Evolutionary conservation across 1,284 basidiomycete genomes (phyloP), one percentile per base, ranked within the genome.

Genomic region (Volvariella volvacea): DNA sequence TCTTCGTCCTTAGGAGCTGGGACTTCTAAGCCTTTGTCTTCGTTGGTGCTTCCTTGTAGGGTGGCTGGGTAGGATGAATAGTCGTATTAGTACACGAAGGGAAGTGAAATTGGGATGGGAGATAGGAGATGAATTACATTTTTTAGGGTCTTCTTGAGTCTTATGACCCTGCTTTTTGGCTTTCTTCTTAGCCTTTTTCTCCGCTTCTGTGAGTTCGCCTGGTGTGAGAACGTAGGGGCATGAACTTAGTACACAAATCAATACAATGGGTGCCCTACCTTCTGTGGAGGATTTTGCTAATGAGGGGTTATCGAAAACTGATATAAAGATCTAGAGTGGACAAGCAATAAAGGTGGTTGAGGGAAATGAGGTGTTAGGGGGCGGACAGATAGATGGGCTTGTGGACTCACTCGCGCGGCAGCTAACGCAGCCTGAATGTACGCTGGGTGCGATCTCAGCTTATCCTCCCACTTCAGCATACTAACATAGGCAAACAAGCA

Each of bases 101-200:
- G 42, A 33, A 21, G 9, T 15, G 20, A n/a, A n/a, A n/a, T n/a
- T n/a, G 22, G 31, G 17, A 19, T 17, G 21, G n/a, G 21, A 3
- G 3, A 43, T 36, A 43, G 3, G 12, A 22, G 19, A 34, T 20
- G 25, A 42, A 43, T 43, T 48, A 68, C 66, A 62, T 64, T 78
- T 87, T 58, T 86, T 83, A 14, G 72, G 59, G 22, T 85, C 85
- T 39, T 79, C 76, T 47, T 76, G 74, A 0, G 70, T 71, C 63
- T 87, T 89, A 48, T 73, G 72, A 3, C 84, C 83, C 0, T 82
- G 90, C 60, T 92, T 94, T 62, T 88, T 89, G 22, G 89, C 90
- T 58, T 91, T 94, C 64, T 92, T 93, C 60, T 87, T 85, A 0
- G 88, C 89, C 62, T 93, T 94, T 65, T 91, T 91, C 56, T 83